Evolutionary conservation across 2,329 filamentous ascomycete species (phyloP).

Genomic region (Moelleriella libera): DNA sequence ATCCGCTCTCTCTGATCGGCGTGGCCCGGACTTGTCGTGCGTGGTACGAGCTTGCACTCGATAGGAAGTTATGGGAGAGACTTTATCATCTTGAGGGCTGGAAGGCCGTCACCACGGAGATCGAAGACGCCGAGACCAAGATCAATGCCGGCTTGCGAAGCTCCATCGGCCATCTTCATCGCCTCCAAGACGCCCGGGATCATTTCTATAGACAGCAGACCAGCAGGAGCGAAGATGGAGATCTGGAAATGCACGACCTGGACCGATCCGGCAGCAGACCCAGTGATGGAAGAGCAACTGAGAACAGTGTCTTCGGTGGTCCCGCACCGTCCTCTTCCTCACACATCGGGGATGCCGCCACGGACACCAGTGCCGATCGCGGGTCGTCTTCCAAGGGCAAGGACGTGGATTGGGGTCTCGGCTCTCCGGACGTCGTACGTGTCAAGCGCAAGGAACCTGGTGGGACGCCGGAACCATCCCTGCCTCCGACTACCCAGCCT

Average conservation of each 20-base stretch:
- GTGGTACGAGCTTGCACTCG: constrained; percentile 71
- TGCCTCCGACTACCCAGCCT: constrained; percentile 14
- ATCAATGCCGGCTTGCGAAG: constrained; percentile 30
- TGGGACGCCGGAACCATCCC: constrained; percentile 15
- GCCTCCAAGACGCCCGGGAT: constrained; percentile 26
- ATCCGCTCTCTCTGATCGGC: constrained; percentile 63
- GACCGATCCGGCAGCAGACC: constrained; percentile 13
- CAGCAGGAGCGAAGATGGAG: constrained; percentile 14
- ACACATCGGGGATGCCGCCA: constrained; percentile 14
- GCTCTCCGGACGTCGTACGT: constrained; percentile 13
- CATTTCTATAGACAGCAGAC: no score
- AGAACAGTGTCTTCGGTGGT: constrained; percentile 21
- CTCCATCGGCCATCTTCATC: constrained; percentile 26
- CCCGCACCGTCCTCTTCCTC: constrained; percentile 15
- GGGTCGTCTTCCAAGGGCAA: constrained; percentile 11
- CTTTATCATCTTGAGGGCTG: constrained; percentile 80
- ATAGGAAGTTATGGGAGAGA: constrained; percentile 74
- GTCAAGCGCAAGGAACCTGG: constrained; percentile 22
- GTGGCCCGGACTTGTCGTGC: constrained; percentile 66
- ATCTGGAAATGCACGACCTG: constrained; percentile 21
- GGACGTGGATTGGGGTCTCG: constrained; percentile 14
- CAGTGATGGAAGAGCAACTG: constrained; percentile 8
- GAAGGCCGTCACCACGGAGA: constrained; percentile 53
- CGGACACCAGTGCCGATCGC: constrained; percentile 11
- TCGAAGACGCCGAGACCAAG: constrained; percentile 50